Conservation (phyloP, 2,329 filamentous ascomycete genomes). For the Tolypocladium endophyticum region DNA sequence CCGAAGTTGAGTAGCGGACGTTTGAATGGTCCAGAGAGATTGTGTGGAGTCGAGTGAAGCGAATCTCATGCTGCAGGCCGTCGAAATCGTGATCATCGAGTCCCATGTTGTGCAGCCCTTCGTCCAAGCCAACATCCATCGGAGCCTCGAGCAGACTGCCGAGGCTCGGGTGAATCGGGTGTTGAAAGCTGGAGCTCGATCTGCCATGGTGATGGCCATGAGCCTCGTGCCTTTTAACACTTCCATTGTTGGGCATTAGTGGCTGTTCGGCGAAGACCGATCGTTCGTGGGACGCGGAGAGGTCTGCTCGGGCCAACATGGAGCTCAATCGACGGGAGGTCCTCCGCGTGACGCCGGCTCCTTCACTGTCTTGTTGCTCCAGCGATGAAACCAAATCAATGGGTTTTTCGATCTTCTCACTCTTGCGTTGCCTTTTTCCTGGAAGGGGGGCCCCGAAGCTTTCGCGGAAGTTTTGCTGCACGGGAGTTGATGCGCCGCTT, state of each 20-base stretch:
- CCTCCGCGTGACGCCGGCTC: constrained; percentile 40
- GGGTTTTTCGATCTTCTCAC: constrained; percentile 38
- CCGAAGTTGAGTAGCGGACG: constrained; percentile 47
- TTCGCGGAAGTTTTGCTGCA: constrained; percentile 61
- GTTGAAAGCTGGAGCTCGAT: constrained; percentile 30
- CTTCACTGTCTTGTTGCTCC: constrained; percentile 54
- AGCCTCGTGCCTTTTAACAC: constrained; percentile 59
- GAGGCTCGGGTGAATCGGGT: constrained; percentile 37
- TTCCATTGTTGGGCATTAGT: constrained; percentile 27
- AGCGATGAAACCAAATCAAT: constrained; percentile 58
- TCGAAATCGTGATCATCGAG: constrained; percentile 63
- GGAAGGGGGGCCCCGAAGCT: constrained; percentile 57
- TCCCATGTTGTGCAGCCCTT: constrained; percentile 62
- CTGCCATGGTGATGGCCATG: constrained; percentile 37
- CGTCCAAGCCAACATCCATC: constrained; percentile 59
- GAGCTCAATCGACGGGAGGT: constrained; percentile 80
- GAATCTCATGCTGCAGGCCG: constrained; percentile 60
- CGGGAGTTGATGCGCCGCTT: constrained; percentile 69
- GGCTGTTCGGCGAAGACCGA: constrained; percentile 64
- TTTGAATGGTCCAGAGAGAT: constrained; percentile 52
- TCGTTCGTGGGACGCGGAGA: constrained; percentile 76
- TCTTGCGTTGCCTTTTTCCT: constrained; percentile 42
- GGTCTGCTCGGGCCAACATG: constrained; percentile 73
- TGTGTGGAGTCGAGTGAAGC: constrained; percentile 60
- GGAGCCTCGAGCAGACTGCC: constrained; percentile 59